phyloP scores from a whole-genome alignment of 768 basidiomycete species.

The Calocera cornea region DNA sequence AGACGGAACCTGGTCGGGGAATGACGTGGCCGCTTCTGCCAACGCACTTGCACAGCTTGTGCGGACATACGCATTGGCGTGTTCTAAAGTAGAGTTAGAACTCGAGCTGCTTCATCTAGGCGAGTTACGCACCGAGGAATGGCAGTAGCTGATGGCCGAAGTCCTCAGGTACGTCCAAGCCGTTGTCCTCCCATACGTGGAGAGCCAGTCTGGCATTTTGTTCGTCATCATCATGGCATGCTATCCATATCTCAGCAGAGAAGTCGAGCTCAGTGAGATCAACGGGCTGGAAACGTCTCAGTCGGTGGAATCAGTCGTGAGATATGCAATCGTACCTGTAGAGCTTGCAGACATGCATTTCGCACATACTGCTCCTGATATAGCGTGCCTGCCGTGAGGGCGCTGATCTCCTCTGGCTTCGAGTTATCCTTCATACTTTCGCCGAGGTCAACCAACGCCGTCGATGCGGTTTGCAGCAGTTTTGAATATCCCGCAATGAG shows the following conservation, averaged over 20 bases:
- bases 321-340: conserved; percentile 46
- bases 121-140: conserved; percentile 47
- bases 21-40: conserved; percentile 53
- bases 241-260: conserved; percentile 78
- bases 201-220: conserved; percentile 73
- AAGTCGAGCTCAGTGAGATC: conserved; percentile 92
- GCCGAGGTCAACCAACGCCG: conserved; percentile 65
- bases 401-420: conserved; percentile 44
- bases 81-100: conserved; percentile 34
- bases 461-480: conserved; percentile 70
- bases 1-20: conserved; percentile 31
- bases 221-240: conserved; percentile 77
- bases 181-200: conserved; percentile 91
- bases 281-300: conserved; percentile 46
- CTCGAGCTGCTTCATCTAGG: background rate
- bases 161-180: conserved; percentile 65
- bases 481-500: conserved; percentile 66
- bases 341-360: conserved; percentile 75
- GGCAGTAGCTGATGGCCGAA: conserved; percentile 44
- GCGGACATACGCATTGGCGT: conserved; percentile 70
- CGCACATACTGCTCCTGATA: conserved; percentile 79
- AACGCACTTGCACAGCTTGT: conserved; percentile 56
- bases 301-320: background rate
- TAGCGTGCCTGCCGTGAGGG: conserved; percentile 60
- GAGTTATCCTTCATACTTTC: conserved; percentile 61